These are phyloP conservation scores for Fusarium torulosum DNA, from an alignment of 2,329 filamentous ascomycete species.

Conservation along the genomic window DNA sequence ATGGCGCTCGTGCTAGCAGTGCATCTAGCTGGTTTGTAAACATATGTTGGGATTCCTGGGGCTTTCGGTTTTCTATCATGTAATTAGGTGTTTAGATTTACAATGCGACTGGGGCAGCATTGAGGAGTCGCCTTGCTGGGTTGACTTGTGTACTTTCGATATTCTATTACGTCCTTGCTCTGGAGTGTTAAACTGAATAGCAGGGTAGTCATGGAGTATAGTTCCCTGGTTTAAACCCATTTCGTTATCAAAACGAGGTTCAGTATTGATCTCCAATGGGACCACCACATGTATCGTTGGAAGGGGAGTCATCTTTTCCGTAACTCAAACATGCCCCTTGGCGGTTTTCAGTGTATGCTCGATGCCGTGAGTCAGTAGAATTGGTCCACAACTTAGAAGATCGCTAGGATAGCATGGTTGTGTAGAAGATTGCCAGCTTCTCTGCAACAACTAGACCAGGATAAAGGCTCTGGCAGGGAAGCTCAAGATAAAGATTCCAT, in stretches of 20 bases:
- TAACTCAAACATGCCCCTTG: neutral
- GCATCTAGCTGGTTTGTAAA: conserved; percentile 46
- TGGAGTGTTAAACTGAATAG: neutral
- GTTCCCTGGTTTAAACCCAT: neutral
- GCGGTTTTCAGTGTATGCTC: neutral
- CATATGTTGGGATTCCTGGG: conserved; percentile 36
- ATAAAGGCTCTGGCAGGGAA: neutral
- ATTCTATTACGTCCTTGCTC: neutral
- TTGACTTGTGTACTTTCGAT: conserved; percentile 1
- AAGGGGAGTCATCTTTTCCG: neutral
- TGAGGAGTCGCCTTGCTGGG: conserved; percentile 5
- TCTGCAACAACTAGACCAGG: neutral
- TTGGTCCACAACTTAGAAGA: neutral
- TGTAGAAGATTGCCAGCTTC: neutral
- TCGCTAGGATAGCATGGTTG: neutral
- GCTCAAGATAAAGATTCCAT: conserved; percentile 9
- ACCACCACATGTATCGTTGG: neutral
- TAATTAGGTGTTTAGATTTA: conserved; percentile 39
- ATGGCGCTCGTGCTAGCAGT: conserved; percentile 48
- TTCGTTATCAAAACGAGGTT: neutral
- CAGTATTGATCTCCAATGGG: neutral
- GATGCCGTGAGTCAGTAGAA: conserved; percentile 6
- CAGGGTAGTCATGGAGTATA: neutral
- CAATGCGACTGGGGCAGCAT: conserved; percentile 18
- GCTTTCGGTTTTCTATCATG: conserved; percentile 32